Evolutionary conservation across 768 basidiomycete genomes (phyloP).

Genomic region (Cantharellus anzutake): DNA sequence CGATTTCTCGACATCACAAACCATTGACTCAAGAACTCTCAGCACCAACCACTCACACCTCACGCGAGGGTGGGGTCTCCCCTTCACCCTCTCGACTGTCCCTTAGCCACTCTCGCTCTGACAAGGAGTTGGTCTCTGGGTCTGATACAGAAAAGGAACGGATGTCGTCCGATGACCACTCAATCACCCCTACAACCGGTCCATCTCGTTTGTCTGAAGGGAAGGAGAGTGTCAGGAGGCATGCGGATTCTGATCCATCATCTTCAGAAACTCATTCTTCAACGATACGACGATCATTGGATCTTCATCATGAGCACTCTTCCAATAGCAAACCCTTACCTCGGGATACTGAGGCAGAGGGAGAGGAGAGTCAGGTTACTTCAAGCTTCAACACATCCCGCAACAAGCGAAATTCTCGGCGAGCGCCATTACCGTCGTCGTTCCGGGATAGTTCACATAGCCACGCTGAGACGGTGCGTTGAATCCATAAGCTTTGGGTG

Average conservation of each 20-base stretch:
- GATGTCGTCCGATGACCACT: neutral
- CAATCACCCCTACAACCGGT: neutral
- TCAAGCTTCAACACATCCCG: neutral
- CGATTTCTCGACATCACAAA: slow-evolving; percentile 16
- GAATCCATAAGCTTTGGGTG: neutral
- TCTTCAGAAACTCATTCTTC: neutral
- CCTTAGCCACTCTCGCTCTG: slow-evolving; percentile 4
- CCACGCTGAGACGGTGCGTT: neutral
- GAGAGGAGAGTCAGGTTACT: neutral
- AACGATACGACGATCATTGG: neutral
- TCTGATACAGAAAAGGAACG: slow-evolving; percentile 51
- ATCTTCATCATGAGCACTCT: neutral
- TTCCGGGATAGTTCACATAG: neutral
- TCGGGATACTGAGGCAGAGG: neutral
- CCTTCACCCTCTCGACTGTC: slow-evolving; percentile 19
- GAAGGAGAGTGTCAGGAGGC: neutral
- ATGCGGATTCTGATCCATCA: neutral
- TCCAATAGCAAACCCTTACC: neutral
- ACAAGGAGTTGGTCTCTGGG: slow-evolving; percentile 30
- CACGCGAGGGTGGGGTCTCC: slow-evolving; percentile 8
- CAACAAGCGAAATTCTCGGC: neutral
- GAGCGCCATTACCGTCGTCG: neutral
- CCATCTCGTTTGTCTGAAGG: neutral
- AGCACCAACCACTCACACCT: slow-evolving; percentile 6
- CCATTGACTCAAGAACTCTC: slow-evolving; percentile 18